These are phyloP conservation scores for Monosporozyma yasuniensis DNA, from an alignment of 805 yeast genomes.

Conservation along the genomic window DNA sequence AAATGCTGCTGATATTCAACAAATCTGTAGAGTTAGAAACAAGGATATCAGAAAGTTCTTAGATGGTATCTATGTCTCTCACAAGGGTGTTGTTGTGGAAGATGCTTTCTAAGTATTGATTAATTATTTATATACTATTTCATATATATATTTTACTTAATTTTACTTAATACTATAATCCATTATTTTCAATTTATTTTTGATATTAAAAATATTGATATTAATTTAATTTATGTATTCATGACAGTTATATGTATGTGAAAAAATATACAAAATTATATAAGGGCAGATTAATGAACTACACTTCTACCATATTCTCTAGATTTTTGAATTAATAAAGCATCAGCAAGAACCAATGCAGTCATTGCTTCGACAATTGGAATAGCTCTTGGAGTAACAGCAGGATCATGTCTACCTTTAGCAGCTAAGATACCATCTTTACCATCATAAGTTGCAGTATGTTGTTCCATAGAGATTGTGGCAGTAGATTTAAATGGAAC, in stretches of 20 bases:
- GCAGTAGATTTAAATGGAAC: constrained; percentile 98
- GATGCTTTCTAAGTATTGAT: constrained; percentile 40
- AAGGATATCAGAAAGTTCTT: constrained; percentile 99
- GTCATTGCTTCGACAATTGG: constrained; percentile 99
- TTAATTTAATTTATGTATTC: too few species aligned
- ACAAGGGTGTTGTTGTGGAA: constrained; percentile 73
- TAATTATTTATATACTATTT: background rate
- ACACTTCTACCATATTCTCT: constrained; percentile 49
- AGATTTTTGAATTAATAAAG: constrained; percentile 74
- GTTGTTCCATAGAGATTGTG: constrained; percentile 88
- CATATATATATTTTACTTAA: too few species aligned
- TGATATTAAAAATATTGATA: too few species aligned
- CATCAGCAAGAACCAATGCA: constrained; percentile 86
- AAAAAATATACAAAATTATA: background rate
- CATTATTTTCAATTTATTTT: background rate
- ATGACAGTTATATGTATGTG: background rate
- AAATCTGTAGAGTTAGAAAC: constrained; percentile 97
- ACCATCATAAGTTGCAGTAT: constrained; percentile 84
- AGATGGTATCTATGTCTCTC: constrained; percentile 99
- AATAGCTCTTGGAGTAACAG: constrained; percentile 96
- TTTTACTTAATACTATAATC: background rate
- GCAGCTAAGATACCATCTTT: constrained; percentile 82
- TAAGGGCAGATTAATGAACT: constrained; percentile 17
- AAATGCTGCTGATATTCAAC: constrained; percentile 97
- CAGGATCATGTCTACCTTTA: constrained; percentile 97